phyloP scores from a whole-genome alignment of 139 green algal species.

The Astrephomene gubernaculifera region DNA sequence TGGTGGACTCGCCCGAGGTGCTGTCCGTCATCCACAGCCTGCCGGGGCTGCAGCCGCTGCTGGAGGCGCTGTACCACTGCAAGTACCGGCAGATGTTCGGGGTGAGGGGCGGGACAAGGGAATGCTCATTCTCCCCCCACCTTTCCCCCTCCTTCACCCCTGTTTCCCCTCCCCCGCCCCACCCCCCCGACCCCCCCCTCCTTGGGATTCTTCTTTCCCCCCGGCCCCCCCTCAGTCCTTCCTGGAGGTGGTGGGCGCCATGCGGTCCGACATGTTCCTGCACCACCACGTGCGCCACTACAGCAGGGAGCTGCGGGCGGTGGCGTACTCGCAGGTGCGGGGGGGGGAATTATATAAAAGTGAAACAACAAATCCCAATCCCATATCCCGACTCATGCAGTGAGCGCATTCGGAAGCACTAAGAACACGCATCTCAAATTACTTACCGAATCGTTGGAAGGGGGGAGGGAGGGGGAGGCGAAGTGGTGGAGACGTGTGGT shows the following conservation, averaged over 20 bases:
- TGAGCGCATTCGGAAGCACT: no score
- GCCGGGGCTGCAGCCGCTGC: slow-evolving; percentile 63
- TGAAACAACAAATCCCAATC: no score
- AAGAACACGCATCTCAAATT: no score
- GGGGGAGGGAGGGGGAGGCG: no score
- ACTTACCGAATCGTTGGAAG: no score
- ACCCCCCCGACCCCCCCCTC: not conserved
- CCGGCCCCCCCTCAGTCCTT: slow-evolving; percentile 70
- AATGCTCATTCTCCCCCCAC: no score
- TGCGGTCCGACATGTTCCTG: slow-evolving; percentile 86
- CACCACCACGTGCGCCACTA: slow-evolving; percentile 93
- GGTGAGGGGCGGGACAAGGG: slow-evolving; percentile 47
- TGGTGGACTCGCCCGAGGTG: slow-evolving; percentile 96
- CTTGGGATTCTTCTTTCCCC: not conserved
- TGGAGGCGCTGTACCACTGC: slow-evolving; percentile 94
- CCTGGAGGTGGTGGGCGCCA: slow-evolving; percentile 67
- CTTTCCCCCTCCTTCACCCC: not conserved
- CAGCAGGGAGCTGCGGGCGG: slow-evolving; percentile 89
- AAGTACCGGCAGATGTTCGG: slow-evolving; percentile 93
- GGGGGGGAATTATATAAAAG: no score
- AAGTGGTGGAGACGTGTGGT: no score
- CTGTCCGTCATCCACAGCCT: slow-evolving; percentile 87
- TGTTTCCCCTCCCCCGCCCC: not conserved
- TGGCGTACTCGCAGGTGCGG: slow-evolving; percentile 89
- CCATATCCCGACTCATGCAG: no score